A percentile compares a stretch with the other conserved stretches of the same genome.
Conservation (phyloP, 495 filamentous ascomycete genomes). For the Penicillium tannophilum region DNA sequence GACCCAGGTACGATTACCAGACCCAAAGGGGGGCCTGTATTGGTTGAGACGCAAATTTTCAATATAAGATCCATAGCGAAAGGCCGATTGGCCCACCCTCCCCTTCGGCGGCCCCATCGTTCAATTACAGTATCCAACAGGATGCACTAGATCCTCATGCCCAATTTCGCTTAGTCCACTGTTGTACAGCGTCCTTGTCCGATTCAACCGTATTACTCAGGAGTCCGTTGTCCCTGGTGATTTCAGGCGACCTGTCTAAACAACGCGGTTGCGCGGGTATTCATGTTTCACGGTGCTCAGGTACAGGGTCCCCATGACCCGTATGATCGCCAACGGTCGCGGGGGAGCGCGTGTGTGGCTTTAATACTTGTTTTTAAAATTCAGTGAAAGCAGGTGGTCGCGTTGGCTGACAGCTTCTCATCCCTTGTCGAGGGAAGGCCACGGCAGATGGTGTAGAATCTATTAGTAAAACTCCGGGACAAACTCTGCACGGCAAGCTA, state of each 20-base stretch:
- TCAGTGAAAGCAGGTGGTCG: not conserved
- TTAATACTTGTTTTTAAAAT: not conserved
- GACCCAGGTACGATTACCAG: not conserved
- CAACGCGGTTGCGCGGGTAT: not conserved
- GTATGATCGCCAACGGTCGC: not conserved
- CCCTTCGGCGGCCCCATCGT: conserved; percentile 21
- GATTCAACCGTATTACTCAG: conserved; percentile 8
- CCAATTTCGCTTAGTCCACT: conserved; percentile 43
- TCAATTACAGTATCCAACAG: conserved; percentile 30
- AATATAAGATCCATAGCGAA: conserved; percentile 25
- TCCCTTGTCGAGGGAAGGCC: not conserved
- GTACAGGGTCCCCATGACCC: too few relatives aligned
- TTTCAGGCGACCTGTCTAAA: not conserved
- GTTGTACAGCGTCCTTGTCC: conserved; percentile 23
- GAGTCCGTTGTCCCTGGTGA: not conserved
- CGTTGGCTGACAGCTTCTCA: not conserved
- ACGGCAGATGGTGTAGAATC: not conserved
- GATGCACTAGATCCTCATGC: conserved; percentile 28
- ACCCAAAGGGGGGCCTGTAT: not conserved
- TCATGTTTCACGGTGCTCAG: too few relatives aligned
- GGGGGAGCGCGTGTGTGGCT: not conserved
- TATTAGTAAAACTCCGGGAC: not conserved
- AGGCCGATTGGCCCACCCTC: conserved; percentile 19
- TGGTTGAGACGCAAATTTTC: conserved; percentile 23
- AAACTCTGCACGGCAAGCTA: not conserved